These are phyloP conservation scores for Epichloe sp. DNA, from an alignment of 2,329 filamentous ascomycete genomes.

Conservation along the genomic window DNA sequence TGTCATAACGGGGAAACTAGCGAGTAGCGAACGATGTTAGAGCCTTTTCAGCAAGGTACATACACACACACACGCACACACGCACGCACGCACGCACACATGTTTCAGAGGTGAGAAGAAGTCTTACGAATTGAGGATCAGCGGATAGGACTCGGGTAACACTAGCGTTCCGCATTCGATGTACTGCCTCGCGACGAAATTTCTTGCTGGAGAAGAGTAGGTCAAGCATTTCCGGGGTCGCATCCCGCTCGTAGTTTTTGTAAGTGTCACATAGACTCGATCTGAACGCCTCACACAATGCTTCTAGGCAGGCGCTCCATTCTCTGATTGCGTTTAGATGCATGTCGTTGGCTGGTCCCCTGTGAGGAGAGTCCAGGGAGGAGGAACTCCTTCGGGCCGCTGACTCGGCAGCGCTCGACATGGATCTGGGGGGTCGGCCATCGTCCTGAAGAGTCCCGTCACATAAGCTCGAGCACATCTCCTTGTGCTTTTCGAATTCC, in stretches of 20 bases:
- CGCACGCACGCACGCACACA: too few species aligned
- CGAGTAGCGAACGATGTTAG: neutral
- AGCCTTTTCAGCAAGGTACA: neutral
- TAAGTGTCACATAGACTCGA: slow-evolving; percentile 31
- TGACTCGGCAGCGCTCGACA: slow-evolving; percentile 12
- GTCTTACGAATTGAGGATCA: slow-evolving; percentile 28
- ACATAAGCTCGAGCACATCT: slow-evolving; percentile 28
- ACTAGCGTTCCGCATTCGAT: slow-evolving; percentile 32
- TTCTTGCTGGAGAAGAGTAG: slow-evolving; percentile 27
- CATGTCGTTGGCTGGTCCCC: slow-evolving; percentile 14
- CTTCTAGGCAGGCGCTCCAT: slow-evolving; percentile 30
- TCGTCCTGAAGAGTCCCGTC: slow-evolving; percentile 27
- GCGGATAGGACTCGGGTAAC: slow-evolving; percentile 29
- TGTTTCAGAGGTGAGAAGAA: too few species aligned
- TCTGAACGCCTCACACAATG: slow-evolving; percentile 27
- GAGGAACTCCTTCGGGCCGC: slow-evolving; percentile 16
- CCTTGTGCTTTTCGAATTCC: slow-evolving; percentile 28
- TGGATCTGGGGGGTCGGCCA: slow-evolving; percentile 16
- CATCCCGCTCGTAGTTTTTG: slow-evolving; percentile 29
- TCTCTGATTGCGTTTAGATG: slow-evolving; percentile 28
- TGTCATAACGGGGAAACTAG: slow-evolving; percentile 31
- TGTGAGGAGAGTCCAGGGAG: slow-evolving; percentile 16
- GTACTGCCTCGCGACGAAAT: slow-evolving; percentile 29
- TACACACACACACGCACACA: too few species aligned
- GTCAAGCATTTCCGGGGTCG: slow-evolving; percentile 29